These are phyloP conservation scores for Pterocarpus santalinus DNA, from an alignment of 306 rosid species.

Conservation along the genomic window DNA sequence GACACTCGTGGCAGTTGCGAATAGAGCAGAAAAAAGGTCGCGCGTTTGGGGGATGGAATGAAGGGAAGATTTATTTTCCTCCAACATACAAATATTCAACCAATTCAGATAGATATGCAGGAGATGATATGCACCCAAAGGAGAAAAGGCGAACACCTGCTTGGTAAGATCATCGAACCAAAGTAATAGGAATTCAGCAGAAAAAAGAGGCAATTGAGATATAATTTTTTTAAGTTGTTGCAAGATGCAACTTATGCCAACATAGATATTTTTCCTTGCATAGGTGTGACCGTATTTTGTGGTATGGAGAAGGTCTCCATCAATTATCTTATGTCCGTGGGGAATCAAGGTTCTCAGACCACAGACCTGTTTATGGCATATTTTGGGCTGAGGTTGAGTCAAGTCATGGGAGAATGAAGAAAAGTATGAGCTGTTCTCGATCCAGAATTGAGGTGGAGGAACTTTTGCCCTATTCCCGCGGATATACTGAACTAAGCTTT, in stretches of 20 bases:
- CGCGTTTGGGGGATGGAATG: slow-evolving; percentile 91
- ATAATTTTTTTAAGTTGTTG: background rate
- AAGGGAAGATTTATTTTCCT: slow-evolving; percentile 97
- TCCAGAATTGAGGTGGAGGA: slow-evolving; percentile 92
- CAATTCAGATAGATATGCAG: slow-evolving; percentile 95
- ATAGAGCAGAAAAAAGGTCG: slow-evolving; percentile 92
- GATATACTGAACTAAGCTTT: slow-evolving; percentile 96
- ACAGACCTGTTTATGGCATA: slow-evolving; percentile 90
- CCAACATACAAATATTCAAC: slow-evolving; percentile 98
- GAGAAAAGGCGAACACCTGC: slow-evolving; percentile 99
- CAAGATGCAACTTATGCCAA: slow-evolving; percentile 38
- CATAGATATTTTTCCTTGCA: slow-evolving; percentile 19
- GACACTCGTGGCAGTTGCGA: slow-evolving; percentile 71
- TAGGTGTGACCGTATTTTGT: slow-evolving; percentile 98
- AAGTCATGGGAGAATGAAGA: slow-evolving; percentile 80
- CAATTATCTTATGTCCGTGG: slow-evolving; percentile 97
- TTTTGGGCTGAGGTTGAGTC: slow-evolving; percentile 99
- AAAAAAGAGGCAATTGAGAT: slow-evolving; percentile 19
- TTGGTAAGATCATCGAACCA: slow-evolving; percentile 68
- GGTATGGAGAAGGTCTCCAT: slow-evolving; percentile 98
- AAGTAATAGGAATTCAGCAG: slow-evolving; percentile 17
- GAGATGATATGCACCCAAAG: slow-evolving; percentile 93
- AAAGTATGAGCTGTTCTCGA: slow-evolving; percentile 85
- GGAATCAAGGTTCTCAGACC: slow-evolving; percentile 95
- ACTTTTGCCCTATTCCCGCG: slow-evolving; percentile 86